Conservation (phyloP, 2,329 filamentous ascomycete genomes). For the Alternaria arborescens region DNA sequence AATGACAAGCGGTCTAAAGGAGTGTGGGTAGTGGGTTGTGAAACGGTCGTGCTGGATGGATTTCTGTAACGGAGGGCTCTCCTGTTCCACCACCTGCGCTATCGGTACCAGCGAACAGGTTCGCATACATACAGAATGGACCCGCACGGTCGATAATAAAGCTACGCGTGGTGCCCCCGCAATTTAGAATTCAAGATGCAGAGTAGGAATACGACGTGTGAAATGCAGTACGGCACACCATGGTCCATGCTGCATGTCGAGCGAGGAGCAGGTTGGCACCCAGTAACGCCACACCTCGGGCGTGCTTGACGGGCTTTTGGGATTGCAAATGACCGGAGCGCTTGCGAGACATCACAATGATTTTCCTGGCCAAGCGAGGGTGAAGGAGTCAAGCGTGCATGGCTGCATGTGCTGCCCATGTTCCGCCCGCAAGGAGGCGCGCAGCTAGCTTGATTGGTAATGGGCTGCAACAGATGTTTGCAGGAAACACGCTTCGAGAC, state of each 20-base stretch:
- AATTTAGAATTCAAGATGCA: conserved; percentile 37
- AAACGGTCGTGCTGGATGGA: conserved; percentile 20
- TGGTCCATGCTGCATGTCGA: conserved; percentile 19
- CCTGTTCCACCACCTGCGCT: conserved; percentile 31
- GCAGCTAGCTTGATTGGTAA: conserved; percentile 12
- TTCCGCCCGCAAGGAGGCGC: conserved; percentile 15
- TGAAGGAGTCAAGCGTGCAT: conserved; percentile 13
- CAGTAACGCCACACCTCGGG: conserved; percentile 11
- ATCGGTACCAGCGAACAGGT: conserved; percentile 34
- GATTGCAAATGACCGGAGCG: conserved; percentile 2
- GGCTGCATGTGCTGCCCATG: conserved; percentile 20
- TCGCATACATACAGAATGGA: conserved; percentile 27
- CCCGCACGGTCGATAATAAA: conserved; percentile 20
- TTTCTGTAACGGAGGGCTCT: conserved; percentile 24
- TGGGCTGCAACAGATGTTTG: conserved; percentile 24
- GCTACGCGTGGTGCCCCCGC: conserved; percentile 40
- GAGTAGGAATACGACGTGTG: conserved; percentile 13
- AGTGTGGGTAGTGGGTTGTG: conserved; percentile 12
- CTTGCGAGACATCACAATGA: conserved; percentile 17
- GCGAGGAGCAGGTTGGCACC: conserved; percentile 6
- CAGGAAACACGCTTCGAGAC: conserved; percentile 35
- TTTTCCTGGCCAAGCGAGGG: conserved; percentile 10
- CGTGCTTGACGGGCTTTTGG: conserved; percentile 1
- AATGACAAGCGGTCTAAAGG: conserved; percentile 7
- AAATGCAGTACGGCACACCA: conserved; percentile 18